phyloP scores from a whole-genome alignment of 2,329 filamentous ascomycete species.

The Calonectria hongkongensis region DNA sequence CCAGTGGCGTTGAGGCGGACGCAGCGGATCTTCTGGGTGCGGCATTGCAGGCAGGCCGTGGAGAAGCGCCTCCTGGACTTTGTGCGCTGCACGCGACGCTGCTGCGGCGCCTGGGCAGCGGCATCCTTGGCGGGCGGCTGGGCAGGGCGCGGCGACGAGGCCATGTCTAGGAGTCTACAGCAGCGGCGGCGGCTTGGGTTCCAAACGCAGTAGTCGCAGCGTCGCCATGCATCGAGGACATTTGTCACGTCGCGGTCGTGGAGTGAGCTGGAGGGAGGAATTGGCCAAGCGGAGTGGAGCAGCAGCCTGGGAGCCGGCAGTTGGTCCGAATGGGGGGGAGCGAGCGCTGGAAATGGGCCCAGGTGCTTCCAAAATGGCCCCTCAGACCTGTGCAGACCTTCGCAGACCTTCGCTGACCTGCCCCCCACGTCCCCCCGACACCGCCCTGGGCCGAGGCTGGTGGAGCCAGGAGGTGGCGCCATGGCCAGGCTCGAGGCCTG shows the following conservation, averaged over 20 bases:
- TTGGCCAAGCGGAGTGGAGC: not conserved
- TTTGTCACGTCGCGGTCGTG: slow-evolving; percentile 23
- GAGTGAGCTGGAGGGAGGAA: slow-evolving; percentile 15
- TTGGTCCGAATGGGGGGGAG: not conserved
- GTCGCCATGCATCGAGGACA: slow-evolving; percentile 16
- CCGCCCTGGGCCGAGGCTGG: slow-evolving; percentile 16
- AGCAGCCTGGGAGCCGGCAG: slow-evolving; percentile 1
- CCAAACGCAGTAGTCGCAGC: slow-evolving; percentile 21
- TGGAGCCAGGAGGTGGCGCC: slow-evolving; percentile 17
- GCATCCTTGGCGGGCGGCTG: slow-evolving; percentile 13
- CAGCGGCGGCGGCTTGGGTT: not conserved
- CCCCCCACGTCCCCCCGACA: not conserved
- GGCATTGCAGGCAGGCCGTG: slow-evolving; percentile 32
- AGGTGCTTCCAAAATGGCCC: not conserved
- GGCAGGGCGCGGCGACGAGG: slow-evolving; percentile 10
- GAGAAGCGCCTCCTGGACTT: slow-evolving; percentile 18
- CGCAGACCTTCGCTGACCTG: no score
- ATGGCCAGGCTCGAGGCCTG: not conserved
- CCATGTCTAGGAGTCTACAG: slow-evolving; percentile 20
- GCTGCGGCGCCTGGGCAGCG: not conserved
- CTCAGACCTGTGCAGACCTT: not conserved
- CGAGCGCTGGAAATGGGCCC: no score
- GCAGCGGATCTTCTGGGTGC: slow-evolving; percentile 30
- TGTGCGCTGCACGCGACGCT: slow-evolving; percentile 14
- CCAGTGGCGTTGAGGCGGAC: slow-evolving; percentile 23